phyloP scores from a whole-genome alignment of 257 asterid species.

The Datura wrightii region DNA sequence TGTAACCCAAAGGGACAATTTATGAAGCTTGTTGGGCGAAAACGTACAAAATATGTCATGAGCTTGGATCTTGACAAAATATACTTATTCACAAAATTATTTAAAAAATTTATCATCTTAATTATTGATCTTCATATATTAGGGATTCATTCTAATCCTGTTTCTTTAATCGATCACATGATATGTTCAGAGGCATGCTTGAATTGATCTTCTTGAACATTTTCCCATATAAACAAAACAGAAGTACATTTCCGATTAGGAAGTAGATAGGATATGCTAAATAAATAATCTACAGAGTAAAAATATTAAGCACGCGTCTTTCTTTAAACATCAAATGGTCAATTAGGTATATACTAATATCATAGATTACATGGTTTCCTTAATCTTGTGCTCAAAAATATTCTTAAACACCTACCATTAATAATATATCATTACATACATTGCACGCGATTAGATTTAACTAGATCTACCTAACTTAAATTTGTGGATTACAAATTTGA shows the following conservation, averaged over 20 bases:
- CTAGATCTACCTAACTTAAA: conserved; percentile 10
- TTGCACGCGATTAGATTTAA: conserved; percentile 25
- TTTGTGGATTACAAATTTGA: not conserved
- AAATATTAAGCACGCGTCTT: not conserved
- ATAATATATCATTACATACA: not conserved
- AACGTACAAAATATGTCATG: not conserved
- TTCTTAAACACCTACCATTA: conserved; percentile 24
- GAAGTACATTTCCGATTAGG: not conserved
- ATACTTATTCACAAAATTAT: too few species aligned
- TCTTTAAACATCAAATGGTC: conserved; percentile 13
- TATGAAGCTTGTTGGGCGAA: not conserved
- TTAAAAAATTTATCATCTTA: not conserved
- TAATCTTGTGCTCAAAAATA: conserved; percentile 12
- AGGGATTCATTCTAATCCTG: not conserved
- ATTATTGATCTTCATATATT: not conserved
- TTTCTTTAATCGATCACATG: not conserved
- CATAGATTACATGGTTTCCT: not conserved
- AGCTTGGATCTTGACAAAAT: not conserved
- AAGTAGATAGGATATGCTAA: conserved; percentile 15
- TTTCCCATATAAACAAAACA: not conserved
- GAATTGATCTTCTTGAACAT: not conserved
- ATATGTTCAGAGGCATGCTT: not conserved
- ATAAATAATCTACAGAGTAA: not conserved
- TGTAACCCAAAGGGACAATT: too few species aligned
- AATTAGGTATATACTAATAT: not conserved